These are phyloP conservation scores for Centrapalus pauciflorus DNA, from an alignment of 129 eudicot genomes.

Conservation along the genomic window DNA sequence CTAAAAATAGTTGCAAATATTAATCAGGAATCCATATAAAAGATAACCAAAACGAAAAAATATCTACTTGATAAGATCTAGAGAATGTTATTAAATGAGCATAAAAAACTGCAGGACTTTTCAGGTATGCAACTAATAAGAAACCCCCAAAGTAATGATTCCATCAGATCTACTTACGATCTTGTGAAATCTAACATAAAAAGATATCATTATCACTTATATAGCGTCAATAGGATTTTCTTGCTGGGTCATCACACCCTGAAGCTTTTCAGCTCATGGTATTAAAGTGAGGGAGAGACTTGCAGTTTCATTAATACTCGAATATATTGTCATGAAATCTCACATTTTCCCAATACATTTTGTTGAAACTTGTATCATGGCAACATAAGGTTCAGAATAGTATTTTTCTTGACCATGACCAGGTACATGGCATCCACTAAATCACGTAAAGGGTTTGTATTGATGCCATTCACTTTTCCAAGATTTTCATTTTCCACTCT, in stretches of 20 bases:
- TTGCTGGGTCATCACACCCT: neutral
- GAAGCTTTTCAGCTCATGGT: neutral
- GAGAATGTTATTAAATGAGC: neutral
- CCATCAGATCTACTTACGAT: neutral
- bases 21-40: neutral
- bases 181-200: neutral
- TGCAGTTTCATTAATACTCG: no score
- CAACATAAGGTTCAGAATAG: no score
- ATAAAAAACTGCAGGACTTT: neutral
- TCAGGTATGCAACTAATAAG: neutral
- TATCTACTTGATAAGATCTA: neutral
- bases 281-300: no score
- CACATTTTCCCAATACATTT: no score
- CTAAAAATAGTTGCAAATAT: constrained; percentile 26
- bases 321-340: neutral
- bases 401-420: no score
- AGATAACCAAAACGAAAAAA: neutral
- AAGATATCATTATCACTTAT: neutral
- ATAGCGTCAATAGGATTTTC: neutral
- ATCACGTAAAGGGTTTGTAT: no score
- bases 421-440: no score
- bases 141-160: neutral
- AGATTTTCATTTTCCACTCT: no score
- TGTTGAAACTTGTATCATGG: no score
- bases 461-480: no score